Evolutionary conservation across 805 yeast genomes (phyloP).

Genomic region (Yamadazyma scolyti): DNA sequence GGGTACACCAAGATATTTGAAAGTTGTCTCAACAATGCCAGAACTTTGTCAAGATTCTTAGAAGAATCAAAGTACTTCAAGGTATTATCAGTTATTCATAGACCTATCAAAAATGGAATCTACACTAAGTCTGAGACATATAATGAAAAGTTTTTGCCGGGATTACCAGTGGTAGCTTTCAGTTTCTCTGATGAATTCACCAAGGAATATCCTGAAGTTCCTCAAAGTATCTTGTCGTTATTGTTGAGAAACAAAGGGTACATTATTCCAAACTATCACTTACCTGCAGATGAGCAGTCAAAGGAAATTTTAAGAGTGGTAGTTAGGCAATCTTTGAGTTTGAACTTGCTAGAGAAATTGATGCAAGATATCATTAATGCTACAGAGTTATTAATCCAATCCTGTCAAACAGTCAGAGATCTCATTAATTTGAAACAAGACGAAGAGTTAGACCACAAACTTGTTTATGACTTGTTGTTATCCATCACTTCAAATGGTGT

Average conservation of each 20-base stretch:
- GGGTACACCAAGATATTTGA: constrained; percentile 69
- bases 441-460: constrained; percentile 22
- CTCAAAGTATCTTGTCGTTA: constrained; percentile 72
- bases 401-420: constrained; percentile 40
- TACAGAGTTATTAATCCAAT: constrained; percentile 48
- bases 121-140: constrained; percentile 17
- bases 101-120: constrained; percentile 29
- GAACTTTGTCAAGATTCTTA: constrained; percentile 58
- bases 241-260: constrained; percentile 76
- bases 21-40: constrained; percentile 66
- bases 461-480: constrained; percentile 47
- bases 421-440: constrained; percentile 10
- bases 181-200: constrained; percentile 59
- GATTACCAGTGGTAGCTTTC: constrained; percentile 89
- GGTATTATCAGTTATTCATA: constrained; percentile 75
- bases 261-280: constrained; percentile 85
- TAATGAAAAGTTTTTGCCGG: constrained; percentile 58
- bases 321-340: constrained; percentile 65
- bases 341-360: constrained; percentile 57
- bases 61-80: constrained; percentile 67
- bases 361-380: constrained; percentile 57
- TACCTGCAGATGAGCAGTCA: constrained; percentile 57
- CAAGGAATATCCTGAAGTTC: constrained; percentile 68
- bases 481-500: constrained; percentile 57
- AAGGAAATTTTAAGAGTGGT: constrained; percentile 82